Percentiles rank a stretch among this genome's conserved stretches.
Conservation (phyloP, 2,329 filamentous ascomycete genomes). For the Verruconis gallopava region DNA sequence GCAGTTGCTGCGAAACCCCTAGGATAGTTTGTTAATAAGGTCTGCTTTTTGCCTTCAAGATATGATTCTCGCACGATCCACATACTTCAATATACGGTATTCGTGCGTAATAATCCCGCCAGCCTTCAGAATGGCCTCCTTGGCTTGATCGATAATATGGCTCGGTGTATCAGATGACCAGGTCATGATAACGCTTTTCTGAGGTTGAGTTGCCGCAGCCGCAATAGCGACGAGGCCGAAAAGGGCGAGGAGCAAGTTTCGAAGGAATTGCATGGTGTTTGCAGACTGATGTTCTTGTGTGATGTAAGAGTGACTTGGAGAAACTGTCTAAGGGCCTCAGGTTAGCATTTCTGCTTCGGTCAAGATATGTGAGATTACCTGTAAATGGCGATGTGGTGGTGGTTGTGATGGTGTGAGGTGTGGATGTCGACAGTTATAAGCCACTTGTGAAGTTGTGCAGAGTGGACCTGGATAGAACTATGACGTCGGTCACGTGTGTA, state of each 20-base stretch:
- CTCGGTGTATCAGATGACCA: slow-evolving; percentile 60
- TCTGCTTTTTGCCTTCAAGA: slow-evolving; percentile 11
- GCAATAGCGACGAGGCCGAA: slow-evolving; percentile 45
- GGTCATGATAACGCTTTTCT: slow-evolving; percentile 66
- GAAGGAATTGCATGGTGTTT: slow-evolving; percentile 38
- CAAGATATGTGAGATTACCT: too few species aligned
- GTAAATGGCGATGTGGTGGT: too few species aligned
- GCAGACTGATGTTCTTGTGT: neutral
- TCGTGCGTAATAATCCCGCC: slow-evolving; percentile 68
- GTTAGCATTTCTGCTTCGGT: too few species aligned
- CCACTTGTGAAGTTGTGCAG: too few species aligned
- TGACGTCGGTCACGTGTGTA: too few species aligned
- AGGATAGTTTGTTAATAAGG: slow-evolving; percentile 18
- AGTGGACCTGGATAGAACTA: too few species aligned
- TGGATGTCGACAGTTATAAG: too few species aligned
- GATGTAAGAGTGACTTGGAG: neutral
- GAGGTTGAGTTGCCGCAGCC: slow-evolving; percentile 45
- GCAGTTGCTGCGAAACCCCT: slow-evolving; percentile 71
- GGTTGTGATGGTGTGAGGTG: too few species aligned
- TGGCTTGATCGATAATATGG: slow-evolving; percentile 56
- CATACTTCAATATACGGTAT: slow-evolving; percentile 41
- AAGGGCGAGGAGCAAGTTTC: slow-evolving; percentile 38
- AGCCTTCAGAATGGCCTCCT: slow-evolving; percentile 44
- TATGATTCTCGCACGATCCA: neutral
- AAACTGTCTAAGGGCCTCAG: neutral